These are phyloP conservation scores for Phylloboletellus chloephorus DNA, from an alignment of 1,284 basidiomycete genomes.

Conservation along the genomic window DNA sequence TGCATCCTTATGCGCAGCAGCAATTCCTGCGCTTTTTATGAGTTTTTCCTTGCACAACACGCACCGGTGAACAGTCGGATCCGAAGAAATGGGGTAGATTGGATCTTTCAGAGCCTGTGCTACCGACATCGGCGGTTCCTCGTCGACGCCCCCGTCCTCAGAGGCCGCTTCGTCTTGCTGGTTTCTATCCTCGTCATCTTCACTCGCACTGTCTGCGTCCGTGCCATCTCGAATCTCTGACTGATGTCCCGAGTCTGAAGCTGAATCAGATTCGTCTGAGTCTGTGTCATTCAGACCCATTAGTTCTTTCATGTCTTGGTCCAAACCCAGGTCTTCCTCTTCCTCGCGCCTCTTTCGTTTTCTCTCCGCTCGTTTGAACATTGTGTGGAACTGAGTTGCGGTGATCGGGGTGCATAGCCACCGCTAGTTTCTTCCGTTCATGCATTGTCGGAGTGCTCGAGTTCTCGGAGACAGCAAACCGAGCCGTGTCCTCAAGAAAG, in stretches of 20 bases:
- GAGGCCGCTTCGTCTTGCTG: constrained; percentile 29
- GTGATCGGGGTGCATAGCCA: constrained; percentile 22
- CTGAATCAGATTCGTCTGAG: constrained; percentile 57
- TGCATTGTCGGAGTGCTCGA: background rate
- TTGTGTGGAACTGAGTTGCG: constrained; percentile 24
- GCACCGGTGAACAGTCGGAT: constrained; percentile 54
- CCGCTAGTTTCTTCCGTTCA: too few relatives aligned
- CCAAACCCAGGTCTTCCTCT: constrained; percentile 66
- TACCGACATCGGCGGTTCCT: constrained; percentile 49
- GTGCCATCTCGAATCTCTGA: constrained; percentile 25
- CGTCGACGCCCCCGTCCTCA: constrained; percentile 27
- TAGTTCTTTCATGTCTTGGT: constrained; percentile 64
- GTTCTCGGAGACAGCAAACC: constrained; percentile 22
- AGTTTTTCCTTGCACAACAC: constrained; percentile 71
- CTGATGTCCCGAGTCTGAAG: constrained; percentile 29
- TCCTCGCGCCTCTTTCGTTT: constrained; percentile 58
- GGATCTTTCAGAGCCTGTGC: constrained; percentile 58
- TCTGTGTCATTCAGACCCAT: constrained; percentile 73
- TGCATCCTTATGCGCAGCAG: constrained; percentile 56
- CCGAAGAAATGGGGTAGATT: constrained; percentile 52
- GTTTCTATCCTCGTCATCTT: constrained; percentile 22
- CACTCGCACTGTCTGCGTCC: constrained; percentile 26
- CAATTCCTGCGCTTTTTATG: constrained; percentile 62
- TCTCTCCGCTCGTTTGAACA: constrained; percentile 83
- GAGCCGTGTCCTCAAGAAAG: constrained; percentile 11